Conservation (phyloP, 2,329 filamentous ascomycete species). For the Pseudonectria buxi region DNA sequence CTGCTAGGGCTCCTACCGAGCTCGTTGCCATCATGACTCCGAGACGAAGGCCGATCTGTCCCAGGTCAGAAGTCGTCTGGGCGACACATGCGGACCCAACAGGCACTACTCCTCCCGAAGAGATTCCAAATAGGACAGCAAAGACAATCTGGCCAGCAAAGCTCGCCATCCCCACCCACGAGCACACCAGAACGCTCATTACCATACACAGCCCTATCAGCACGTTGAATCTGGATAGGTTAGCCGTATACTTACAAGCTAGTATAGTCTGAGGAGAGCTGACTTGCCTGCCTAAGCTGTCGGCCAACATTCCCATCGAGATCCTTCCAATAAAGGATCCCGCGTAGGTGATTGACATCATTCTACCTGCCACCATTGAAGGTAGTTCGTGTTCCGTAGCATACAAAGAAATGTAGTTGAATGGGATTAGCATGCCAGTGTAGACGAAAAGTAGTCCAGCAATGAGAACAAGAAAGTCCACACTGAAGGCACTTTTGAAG, state of each 20-base stretch:
- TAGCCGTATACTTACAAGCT: background rate
- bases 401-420: slow-evolving; percentile 39
- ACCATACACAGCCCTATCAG: slow-evolving; percentile 15
- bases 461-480: slow-evolving; percentile 16
- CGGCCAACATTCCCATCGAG: slow-evolving; percentile 43
- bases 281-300: slow-evolving; percentile 37
- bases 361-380: slow-evolving; percentile 48
- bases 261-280: background rate
- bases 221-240: slow-evolving; percentile 34
- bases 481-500: slow-evolving; percentile 22
- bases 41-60: slow-evolving; percentile 23
- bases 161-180: slow-evolving; percentile 23
- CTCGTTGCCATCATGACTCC: slow-evolving; percentile 27
- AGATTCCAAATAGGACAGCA: slow-evolving; percentile 22
- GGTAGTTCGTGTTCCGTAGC: slow-evolving; percentile 41
- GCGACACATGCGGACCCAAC: slow-evolving; percentile 26
- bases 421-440: slow-evolving; percentile 24
- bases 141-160: slow-evolving; percentile 15
- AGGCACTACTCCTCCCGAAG: slow-evolving; percentile 29
- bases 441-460: slow-evolving; percentile 20
- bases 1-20: slow-evolving; percentile 18
- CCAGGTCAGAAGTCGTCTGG: slow-evolving; percentile 23
- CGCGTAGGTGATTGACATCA: slow-evolving; percentile 55
- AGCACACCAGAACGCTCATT: slow-evolving; percentile 22
- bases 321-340: slow-evolving; percentile 48